These are phyloP conservation scores for Colletotrichum horii DNA, from an alignment of 2,329 filamentous ascomycete species.

Conservation along the genomic window DNA sequence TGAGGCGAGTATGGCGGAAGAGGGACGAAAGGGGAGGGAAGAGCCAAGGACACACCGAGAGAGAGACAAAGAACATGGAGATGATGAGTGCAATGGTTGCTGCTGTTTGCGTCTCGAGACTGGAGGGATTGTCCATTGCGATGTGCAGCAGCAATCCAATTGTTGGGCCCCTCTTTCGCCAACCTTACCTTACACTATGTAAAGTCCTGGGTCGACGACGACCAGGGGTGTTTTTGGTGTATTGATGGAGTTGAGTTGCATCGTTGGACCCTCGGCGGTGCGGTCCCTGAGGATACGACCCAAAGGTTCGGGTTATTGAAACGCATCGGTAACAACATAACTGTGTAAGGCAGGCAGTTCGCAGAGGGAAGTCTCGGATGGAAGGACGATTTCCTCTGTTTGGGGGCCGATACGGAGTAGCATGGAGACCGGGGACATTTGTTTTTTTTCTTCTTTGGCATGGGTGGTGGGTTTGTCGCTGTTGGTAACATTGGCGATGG, in stretches of 20 bases:
- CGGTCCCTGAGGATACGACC: slow-evolving; percentile 4
- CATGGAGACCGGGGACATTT: neutral
- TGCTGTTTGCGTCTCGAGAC: neutral
- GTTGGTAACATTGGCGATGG: neutral
- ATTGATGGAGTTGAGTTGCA: neutral
- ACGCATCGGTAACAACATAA: neutral
- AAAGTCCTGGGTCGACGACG: neutral
- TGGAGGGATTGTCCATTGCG: neutral
- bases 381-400: neutral
- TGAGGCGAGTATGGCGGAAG: neutral
- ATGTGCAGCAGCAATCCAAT: neutral
- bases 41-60: neutral
- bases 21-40: neutral
- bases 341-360: neutral
- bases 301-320: neutral
- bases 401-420: neutral
- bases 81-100: neutral
- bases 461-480: neutral
- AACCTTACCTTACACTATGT: neutral
- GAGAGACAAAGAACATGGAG: neutral
- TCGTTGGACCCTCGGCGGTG: slow-evolving; percentile 1
- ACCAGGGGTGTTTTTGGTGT: neutral
- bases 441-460: too few species aligned
- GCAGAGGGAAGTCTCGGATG: neutral
- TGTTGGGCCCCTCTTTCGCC: neutral